phyloP scores from a whole-genome alignment of 2,329 filamentous ascomycete species.

The Diaporthe australafricana region DNA sequence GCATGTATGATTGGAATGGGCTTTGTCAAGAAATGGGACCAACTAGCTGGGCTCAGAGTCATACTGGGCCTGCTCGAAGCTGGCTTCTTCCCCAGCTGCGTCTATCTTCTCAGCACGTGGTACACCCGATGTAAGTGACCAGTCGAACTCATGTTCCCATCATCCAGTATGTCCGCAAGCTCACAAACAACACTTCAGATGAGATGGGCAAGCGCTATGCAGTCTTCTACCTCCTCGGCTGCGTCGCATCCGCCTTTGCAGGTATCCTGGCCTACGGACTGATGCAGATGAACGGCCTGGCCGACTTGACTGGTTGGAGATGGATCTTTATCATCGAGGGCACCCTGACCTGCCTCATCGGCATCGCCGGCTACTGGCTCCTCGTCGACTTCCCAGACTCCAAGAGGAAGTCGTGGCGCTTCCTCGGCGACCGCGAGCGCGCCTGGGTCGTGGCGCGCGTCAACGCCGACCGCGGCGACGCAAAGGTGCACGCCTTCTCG shows the following conservation, averaged over 20 bases:
- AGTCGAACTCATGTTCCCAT: neutral
- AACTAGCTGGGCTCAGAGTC: constrained; percentile 66
- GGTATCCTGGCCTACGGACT: constrained; percentile 78
- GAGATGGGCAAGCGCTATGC: constrained; percentile 79
- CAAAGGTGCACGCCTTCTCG: constrained; percentile 64
- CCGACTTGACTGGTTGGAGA: constrained; percentile 69
- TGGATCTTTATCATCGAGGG: constrained; percentile 75
- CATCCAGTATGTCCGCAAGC: neutral
- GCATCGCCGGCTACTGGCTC: constrained; percentile 63
- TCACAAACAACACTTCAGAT: constrained; percentile 51
- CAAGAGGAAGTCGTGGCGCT: constrained; percentile 61
- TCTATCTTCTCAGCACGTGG: constrained; percentile 81
- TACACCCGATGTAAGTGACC: constrained; percentile 70
- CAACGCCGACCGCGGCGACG: constrained; percentile 68
- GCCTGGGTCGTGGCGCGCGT: constrained; percentile 66
- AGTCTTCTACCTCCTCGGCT: constrained; percentile 76
- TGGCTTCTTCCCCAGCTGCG: constrained; percentile 78
- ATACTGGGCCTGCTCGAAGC: constrained; percentile 74
- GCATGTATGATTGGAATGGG: constrained; percentile 73
- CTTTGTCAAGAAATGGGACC: constrained; percentile 64
- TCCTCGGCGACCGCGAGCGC: constrained; percentile 63
- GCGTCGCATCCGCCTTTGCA: constrained; percentile 72
- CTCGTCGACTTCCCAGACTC: constrained; percentile 75
- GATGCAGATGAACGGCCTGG: constrained; percentile 71
- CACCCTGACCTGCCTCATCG: constrained; percentile 65